phyloP scores from a whole-genome alignment of 176 grass and related monocot genomes.

The Raddia distichophylla region DNA sequence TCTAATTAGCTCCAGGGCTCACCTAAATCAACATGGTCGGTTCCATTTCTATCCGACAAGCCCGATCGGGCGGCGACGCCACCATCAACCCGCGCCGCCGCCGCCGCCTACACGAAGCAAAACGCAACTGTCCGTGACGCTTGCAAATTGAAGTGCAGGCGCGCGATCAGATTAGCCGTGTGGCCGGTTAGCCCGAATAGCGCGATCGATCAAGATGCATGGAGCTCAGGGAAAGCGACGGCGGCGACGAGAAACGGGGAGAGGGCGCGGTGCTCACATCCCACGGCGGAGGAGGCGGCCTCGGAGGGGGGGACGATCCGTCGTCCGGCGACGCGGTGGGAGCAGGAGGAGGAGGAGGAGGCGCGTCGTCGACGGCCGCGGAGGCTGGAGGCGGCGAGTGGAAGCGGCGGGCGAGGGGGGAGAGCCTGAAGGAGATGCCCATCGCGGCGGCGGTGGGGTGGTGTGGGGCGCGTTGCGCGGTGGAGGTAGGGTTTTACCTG shows the following conservation, averaged over 20 bases:
- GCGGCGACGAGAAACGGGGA: neutral
- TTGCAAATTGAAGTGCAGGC: neutral
- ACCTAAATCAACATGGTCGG: slow-evolving; percentile 34
- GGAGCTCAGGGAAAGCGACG: neutral
- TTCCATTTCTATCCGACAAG: neutral
- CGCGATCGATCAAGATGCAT: neutral
- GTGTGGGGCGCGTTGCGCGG: neutral
- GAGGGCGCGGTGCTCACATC: slow-evolving; percentile 24
- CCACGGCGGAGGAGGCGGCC: neutral
- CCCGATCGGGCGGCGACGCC: neutral
- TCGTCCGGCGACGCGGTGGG: neutral
- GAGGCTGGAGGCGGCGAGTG: slow-evolving; percentile 19
- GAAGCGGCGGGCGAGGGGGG: slow-evolving; percentile 41
- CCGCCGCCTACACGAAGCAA: slow-evolving; percentile 29
- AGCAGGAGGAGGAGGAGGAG: neutral
- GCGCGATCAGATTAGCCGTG: neutral
- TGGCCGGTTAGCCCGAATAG: neutral
- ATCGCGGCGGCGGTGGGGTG: slow-evolving; percentile 16
- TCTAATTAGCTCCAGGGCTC: neutral
- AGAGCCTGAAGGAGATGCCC: slow-evolving; percentile 56
- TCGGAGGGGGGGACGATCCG: neutral
- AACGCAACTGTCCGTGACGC: neutral
- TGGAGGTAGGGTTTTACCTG: slow-evolving; percentile 39
- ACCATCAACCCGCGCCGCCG: neutral
- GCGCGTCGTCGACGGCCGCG: neutral